These are phyloP conservation scores for Sporothrix protearum DNA, from an alignment of 2,329 filamentous ascomycete genomes.

Conservation along the genomic window DNA sequence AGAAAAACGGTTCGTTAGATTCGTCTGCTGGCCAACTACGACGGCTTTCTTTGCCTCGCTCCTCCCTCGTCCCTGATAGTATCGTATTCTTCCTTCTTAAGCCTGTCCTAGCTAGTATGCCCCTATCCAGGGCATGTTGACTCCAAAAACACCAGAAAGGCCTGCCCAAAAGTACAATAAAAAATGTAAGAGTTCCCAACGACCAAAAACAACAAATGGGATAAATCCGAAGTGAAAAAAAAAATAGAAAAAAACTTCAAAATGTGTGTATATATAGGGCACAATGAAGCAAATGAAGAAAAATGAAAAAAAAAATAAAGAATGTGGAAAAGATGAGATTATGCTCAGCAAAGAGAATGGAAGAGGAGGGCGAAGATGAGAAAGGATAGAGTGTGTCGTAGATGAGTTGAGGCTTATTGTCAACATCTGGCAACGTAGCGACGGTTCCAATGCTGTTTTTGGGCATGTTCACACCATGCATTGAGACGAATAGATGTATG, in stretches of 20 bases:
- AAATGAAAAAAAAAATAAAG: neutral
- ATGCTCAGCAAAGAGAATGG: neutral
- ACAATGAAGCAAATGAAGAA: neutral
- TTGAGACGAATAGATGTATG: too few relatives aligned
- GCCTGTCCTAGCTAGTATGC: neutral
- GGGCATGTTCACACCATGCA: too few relatives aligned
- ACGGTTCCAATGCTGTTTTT: too few relatives aligned
- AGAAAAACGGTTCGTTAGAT: neutral
- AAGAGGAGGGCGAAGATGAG: neutral
- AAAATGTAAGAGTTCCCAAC: neutral
- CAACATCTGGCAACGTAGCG: too few relatives aligned
- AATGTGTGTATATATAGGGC: conserved; percentile 15
- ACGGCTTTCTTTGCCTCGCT: too few relatives aligned
- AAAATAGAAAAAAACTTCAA: neutral
- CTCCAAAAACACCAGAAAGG: conserved; percentile 12
- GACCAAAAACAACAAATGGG: neutral
- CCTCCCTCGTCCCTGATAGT: neutral
- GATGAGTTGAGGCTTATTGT: neutral
- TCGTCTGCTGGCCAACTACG: neutral
- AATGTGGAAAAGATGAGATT: neutral
- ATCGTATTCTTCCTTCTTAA: neutral
- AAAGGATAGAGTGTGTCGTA: neutral
- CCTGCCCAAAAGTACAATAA: neutral
- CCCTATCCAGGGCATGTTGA: neutral
- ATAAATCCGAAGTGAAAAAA: neutral